phyloP scores from a whole-genome alignment of 2,329 filamentous ascomycete genomes.

The Botrytis tulipae region DNA sequence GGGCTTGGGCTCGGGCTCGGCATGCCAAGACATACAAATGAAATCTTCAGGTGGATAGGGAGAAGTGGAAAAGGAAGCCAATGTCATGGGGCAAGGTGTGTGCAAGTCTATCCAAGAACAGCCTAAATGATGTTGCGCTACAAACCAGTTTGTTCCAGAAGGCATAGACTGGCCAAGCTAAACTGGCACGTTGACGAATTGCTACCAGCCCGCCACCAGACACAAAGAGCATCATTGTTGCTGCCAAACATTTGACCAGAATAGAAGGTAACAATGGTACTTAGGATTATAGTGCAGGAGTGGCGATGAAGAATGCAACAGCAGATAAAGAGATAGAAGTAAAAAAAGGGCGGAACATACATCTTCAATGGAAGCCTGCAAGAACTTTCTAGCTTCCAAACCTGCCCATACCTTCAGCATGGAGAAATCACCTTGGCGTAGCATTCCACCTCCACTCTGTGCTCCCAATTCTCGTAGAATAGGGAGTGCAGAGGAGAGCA shows the following conservation, averaged over 20 bases:
- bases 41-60: not conserved
- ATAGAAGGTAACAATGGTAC: not conserved
- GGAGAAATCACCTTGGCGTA: slow-evolving; percentile 71
- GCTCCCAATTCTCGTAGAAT: slow-evolving; percentile 86
- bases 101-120: not conserved
- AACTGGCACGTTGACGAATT: not conserved
- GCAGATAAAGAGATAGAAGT: not conserved
- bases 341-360: slow-evolving; percentile 49
- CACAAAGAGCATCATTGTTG: not conserved
- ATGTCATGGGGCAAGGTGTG: not conserved
- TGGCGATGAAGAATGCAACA: not conserved
- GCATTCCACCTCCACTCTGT: slow-evolving; percentile 67
- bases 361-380: slow-evolving; percentile 87
- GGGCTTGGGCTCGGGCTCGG: not conserved
- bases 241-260: not conserved
- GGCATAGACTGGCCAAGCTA: not conserved
- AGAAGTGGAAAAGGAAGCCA: not conserved
- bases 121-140: not conserved
- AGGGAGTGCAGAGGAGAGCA: slow-evolving; percentile 81
- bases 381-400: slow-evolving; percentile 80
- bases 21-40: not conserved
- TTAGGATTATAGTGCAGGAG: not conserved
- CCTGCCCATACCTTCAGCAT: slow-evolving; percentile 93
- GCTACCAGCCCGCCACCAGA: not conserved
- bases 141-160: not conserved